Conservation (phyloP, 805 yeast genomes). For the Yamadazyma endophytica region DNA sequence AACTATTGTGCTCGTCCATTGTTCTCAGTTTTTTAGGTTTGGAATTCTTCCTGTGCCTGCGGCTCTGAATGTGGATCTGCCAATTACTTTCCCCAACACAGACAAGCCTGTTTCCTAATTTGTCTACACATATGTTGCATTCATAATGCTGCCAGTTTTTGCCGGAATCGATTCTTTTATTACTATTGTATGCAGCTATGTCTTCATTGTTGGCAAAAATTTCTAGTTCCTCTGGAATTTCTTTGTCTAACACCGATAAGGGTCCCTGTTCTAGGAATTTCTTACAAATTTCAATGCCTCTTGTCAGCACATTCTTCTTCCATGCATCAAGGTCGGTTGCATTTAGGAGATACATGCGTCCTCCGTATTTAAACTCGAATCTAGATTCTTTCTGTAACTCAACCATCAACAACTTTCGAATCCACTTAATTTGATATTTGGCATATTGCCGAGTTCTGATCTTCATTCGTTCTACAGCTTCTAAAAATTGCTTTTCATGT, state of each 20-base stretch:
- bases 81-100: slow-evolving; percentile 73
- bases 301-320: slow-evolving; percentile 48
- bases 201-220: slow-evolving; percentile 23
- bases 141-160: slow-evolving; percentile 61
- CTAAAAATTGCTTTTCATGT: slow-evolving; percentile 23
- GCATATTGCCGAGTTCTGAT: slow-evolving; percentile 82
- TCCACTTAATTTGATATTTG: slow-evolving; percentile 87
- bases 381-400: slow-evolving; percentile 49
- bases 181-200: slow-evolving; percentile 19
- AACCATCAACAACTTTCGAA: slow-evolving; percentile 61
- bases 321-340: slow-evolving; percentile 70
- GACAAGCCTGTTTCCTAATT: slow-evolving; percentile 50
- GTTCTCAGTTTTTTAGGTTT: slow-evolving; percentile 20
- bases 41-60: slow-evolving; percentile 53
- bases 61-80: slow-evolving; percentile 62
- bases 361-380: slow-evolving; percentile 51
- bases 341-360: slow-evolving; percentile 63
- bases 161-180: slow-evolving; percentile 34
- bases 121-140: slow-evolving; percentile 64
- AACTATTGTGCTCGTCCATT: slow-evolving; percentile 1
- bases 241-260: slow-evolving; percentile 16
- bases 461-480: slow-evolving; percentile 74
- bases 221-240: slow-evolving; percentile 23
- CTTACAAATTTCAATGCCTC: slow-evolving; percentile 52
- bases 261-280: slow-evolving; percentile 30